Percentiles rank a stretch among this genome's conserved stretches.
These are phyloP conservation scores for Fusarium sp. DNA, from an alignment of 2,329 filamentous ascomycete species.

Conservation along the genomic window DNA sequence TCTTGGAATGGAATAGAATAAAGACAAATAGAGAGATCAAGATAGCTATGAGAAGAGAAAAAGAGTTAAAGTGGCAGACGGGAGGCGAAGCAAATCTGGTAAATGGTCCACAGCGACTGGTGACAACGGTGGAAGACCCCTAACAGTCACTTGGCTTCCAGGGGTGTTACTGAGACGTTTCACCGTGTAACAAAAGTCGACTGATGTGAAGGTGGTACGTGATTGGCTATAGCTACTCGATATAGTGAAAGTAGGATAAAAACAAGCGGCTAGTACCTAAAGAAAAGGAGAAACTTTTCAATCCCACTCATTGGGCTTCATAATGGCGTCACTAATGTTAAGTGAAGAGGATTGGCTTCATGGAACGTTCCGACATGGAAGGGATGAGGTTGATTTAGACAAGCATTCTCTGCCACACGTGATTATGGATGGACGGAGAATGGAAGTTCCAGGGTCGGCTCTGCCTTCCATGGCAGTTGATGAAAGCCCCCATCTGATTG, in stretches of 20 bases:
- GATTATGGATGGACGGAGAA: slow-evolving; percentile 9
- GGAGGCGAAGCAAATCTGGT: slow-evolving; percentile 44
- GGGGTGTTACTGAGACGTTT: slow-evolving; percentile 54
- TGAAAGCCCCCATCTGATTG: slow-evolving; percentile 28
- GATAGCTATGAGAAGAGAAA: slow-evolving; percentile 21
- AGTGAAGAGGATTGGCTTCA: background rate
- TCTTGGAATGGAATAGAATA: slow-evolving; percentile 8
- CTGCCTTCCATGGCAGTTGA: background rate
- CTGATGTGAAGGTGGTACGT: slow-evolving; percentile 31
- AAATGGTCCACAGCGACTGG: slow-evolving; percentile 34
- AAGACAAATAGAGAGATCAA: slow-evolving; percentile 6
- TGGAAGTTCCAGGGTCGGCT: slow-evolving; percentile 1
- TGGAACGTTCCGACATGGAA: background rate
- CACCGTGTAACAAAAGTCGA: slow-evolving; percentile 55
- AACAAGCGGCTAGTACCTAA: background rate
- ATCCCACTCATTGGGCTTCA: background rate
- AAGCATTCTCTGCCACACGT: slow-evolving; percentile 19
- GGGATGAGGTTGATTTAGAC: slow-evolving; percentile 25
- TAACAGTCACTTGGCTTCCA: slow-evolving; percentile 31
- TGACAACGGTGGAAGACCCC: slow-evolving; percentile 40
- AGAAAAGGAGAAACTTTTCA: background rate
- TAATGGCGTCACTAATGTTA: background rate
- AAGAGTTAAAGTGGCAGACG: slow-evolving; percentile 22
- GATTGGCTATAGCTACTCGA: slow-evolving; percentile 32
- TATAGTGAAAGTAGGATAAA: background rate